Percentiles rank a stretch among this genome's conserved stretches.
Conservation (phyloP, 2,329 filamentous ascomycete species). For the Magnaporthales sp. region DNA sequence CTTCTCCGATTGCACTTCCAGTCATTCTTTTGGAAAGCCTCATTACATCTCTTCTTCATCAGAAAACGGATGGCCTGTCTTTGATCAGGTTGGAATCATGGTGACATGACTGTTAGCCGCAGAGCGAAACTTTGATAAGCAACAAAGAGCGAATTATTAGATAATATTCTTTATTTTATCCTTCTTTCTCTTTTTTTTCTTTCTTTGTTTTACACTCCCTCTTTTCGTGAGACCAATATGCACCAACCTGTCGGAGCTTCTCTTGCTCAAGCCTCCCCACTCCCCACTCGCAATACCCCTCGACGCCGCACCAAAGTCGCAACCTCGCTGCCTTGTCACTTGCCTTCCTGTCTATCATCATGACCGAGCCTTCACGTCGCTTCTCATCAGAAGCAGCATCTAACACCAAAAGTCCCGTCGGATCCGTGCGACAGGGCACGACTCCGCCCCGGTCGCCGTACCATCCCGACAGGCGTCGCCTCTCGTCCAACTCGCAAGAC, state of each 20-base stretch:
- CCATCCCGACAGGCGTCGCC: constrained; percentile 8
- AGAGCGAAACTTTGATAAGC: neutral
- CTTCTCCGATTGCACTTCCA: neutral
- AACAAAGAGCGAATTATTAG: neutral
- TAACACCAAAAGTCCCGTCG: constrained; percentile 10
- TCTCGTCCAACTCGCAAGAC: constrained; percentile 11
- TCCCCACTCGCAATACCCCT: neutral
- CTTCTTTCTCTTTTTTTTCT: neutral
- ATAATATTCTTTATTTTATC: neutral
- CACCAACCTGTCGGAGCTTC: neutral
- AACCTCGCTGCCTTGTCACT: neutral
- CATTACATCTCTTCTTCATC: neutral
- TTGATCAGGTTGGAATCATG: neutral
- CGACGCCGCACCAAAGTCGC: neutral
- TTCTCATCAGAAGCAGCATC: constrained; percentile 6
- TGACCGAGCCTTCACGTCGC: constrained; percentile 14
- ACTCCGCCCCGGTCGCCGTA: constrained; percentile 12
- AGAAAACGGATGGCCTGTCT: neutral
- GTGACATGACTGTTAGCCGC: neutral
- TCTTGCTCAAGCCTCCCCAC: neutral
- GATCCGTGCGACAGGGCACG: constrained; percentile 12
- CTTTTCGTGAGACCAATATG: constrained; percentile 6
- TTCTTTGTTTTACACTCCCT: neutral
- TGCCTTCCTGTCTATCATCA: constrained; percentile 7
- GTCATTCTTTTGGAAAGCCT: neutral